Evolutionary conservation across 106 monocot species (phyloP).

Genomic region (Acanthochlamys bracteata): DNA sequence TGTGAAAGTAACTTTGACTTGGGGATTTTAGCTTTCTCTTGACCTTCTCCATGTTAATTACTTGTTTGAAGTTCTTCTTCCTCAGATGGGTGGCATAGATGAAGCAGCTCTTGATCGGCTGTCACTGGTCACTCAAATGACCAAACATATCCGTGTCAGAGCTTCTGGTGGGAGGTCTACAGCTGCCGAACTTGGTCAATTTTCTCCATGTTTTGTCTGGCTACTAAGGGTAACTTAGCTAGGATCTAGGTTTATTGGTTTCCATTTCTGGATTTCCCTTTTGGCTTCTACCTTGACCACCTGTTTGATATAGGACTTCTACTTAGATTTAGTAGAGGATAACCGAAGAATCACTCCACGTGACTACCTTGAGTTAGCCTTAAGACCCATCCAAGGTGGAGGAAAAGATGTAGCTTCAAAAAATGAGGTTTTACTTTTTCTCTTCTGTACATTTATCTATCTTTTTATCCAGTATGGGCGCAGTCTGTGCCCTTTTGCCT

Average conservation of each 20-base stretch:
- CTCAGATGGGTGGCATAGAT: constrained; percentile 99
- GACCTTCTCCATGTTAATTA: not conserved
- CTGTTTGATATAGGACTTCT: constrained; percentile 62
- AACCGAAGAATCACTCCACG: constrained; percentile 75
- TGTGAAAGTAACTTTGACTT: no score
- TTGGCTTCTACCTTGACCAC: not conserved
- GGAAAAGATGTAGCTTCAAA: constrained; percentile 66
- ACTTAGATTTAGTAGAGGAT: constrained; percentile 81
- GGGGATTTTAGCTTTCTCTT: not conserved
- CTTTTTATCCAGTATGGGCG: no score
- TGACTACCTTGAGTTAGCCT: constrained; percentile 88
- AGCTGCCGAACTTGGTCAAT: constrained; percentile 59
- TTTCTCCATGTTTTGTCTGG: constrained; percentile 74
- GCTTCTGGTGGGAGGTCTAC: constrained; percentile 68
- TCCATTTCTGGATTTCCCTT: not conserved
- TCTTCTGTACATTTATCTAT: not conserved
- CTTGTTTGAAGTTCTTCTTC: constrained; percentile 4
- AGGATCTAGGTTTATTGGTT: not conserved
- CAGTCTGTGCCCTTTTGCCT: no score
- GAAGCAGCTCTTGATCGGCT: constrained; percentile 94
- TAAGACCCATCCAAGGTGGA: constrained; percentile 71
- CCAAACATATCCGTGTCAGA: constrained; percentile 91
- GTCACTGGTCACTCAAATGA: constrained; percentile 95
- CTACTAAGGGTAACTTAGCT: constrained; percentile 41
- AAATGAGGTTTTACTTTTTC: constrained; percentile 53